These are phyloP conservation scores for Solanum megistacrolobum DNA, from an alignment of 257 asterid species.

Conservation along the genomic window DNA sequence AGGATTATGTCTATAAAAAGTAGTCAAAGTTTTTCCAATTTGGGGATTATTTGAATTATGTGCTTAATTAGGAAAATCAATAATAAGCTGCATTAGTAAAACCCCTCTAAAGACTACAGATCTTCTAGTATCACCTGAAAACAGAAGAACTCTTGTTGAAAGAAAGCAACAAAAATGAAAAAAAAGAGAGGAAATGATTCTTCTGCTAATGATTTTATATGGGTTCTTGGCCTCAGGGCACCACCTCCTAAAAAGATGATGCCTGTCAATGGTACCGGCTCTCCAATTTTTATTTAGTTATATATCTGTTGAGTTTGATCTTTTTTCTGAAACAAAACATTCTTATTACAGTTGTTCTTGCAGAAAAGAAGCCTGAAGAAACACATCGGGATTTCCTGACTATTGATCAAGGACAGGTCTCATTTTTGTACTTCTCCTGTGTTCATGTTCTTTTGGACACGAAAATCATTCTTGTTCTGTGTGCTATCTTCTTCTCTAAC, in stretches of 20 bases:
- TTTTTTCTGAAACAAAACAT: not conserved
- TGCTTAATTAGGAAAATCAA: too few relatives aligned
- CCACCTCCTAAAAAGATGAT: not conserved
- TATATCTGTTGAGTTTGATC: not conserved
- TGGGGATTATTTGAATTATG: too few relatives aligned
- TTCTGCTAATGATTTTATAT: not conserved
- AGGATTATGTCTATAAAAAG: not conserved
- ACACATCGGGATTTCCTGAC: too few relatives aligned
- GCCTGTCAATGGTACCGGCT: not conserved
- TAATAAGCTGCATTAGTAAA: too few relatives aligned
- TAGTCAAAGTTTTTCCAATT: too few relatives aligned
- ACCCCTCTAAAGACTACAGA: too few relatives aligned
- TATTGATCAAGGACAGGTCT: conserved; percentile 3
- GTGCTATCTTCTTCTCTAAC: not conserved
- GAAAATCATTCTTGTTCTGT: not conserved
- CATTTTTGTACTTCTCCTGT: not conserved
- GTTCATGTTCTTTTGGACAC: not conserved
- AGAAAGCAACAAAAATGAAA: too few relatives aligned
- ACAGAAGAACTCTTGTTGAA: too few relatives aligned
- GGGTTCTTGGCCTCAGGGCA: not conserved
- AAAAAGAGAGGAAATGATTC: not conserved
- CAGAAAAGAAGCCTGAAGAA: too few relatives aligned
- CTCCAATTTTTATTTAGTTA: not conserved
- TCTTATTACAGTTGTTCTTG: too few relatives aligned
- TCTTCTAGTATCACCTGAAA: too few relatives aligned